Evolutionary conservation across 1,139 yeast genomes (phyloP).

Genomic region (Blastobotrys buckinghamii): DNA sequence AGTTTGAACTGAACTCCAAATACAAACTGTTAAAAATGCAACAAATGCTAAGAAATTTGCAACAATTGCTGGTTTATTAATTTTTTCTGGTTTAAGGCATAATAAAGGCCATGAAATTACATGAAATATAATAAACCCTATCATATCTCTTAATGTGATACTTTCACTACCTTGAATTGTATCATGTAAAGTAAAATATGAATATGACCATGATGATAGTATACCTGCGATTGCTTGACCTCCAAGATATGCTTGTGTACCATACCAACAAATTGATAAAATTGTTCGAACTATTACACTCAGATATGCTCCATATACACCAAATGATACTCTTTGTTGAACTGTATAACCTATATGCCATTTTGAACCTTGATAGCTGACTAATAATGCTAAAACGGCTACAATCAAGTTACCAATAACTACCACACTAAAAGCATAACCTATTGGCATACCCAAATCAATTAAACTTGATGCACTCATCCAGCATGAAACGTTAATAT

Average conservation of each 20-base stretch:
- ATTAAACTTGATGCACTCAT: slow-evolving; percentile 26
- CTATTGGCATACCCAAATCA: slow-evolving; percentile 29
- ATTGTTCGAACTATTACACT: slow-evolving; percentile 26
- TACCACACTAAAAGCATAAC: slow-evolving; percentile 35
- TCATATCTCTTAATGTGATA: slow-evolving; percentile 30
- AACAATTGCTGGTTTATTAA: slow-evolving; percentile 19
- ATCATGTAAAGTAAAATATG: slow-evolving; percentile 28
- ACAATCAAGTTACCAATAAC: slow-evolving; percentile 26
- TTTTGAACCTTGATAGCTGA: slow-evolving; percentile 29
- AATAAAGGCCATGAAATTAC: slow-evolving; percentile 27
- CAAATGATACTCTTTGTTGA: slow-evolving; percentile 27
- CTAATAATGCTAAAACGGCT: slow-evolving; percentile 20
- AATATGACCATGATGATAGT: slow-evolving; percentile 25
- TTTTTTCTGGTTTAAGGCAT: slow-evolving; percentile 27
- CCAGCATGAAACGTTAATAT: slow-evolving; percentile 25
- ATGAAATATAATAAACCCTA: slow-evolving; percentile 31
- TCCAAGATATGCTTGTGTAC: slow-evolving; percentile 30
- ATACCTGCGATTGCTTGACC: slow-evolving; percentile 29
- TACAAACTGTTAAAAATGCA: slow-evolving; percentile 23
- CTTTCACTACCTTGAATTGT: slow-evolving; percentile 30
- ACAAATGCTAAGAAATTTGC: slow-evolving; percentile 19
- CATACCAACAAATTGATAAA: slow-evolving; percentile 31
- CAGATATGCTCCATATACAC: slow-evolving; percentile 28
- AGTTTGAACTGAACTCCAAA: slow-evolving; percentile 16
- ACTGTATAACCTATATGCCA: slow-evolving; percentile 33